These are phyloP conservation scores for Pogostemon cablin DNA, from an alignment of 257 asterid genomes.

Conservation along the genomic window DNA sequence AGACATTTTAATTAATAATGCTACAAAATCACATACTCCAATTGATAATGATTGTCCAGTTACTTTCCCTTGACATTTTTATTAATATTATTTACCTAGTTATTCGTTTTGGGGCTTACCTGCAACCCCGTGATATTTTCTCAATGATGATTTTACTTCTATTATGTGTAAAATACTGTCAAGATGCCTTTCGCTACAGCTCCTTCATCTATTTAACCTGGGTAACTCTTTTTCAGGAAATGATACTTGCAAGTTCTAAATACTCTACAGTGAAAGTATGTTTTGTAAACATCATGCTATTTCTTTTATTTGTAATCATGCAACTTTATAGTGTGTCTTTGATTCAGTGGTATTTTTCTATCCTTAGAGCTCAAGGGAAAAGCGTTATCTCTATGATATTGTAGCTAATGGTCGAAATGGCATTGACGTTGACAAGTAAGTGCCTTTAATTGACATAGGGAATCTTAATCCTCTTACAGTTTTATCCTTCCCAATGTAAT, in stretches of 20 bases:
- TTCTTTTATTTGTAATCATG: conserved; percentile 18
- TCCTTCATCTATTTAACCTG: conserved; percentile 22
- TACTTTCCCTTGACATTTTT: background rate
- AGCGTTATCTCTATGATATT: conserved; percentile 79
- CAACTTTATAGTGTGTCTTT: conserved; percentile 31
- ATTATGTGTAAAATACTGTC: conserved; percentile 12
- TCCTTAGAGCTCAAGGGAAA: conserved; percentile 72
- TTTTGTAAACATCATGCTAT: conserved; percentile 24
- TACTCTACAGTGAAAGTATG: conserved; percentile 53
- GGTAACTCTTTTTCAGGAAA: conserved; percentile 58
- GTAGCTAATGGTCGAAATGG: conserved; percentile 99
- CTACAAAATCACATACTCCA: background rate
- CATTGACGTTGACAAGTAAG: conserved; percentile 97
- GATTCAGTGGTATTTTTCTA: conserved; percentile 37
- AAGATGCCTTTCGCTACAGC: conserved; percentile 6
- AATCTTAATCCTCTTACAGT: conserved; percentile 22
- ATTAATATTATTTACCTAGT: background rate
- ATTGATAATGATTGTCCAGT: conserved; percentile 2
- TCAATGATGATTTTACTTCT: conserved; percentile 4
- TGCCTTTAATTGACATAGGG: conserved; percentile 33
- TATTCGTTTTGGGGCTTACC: conserved; percentile 10
- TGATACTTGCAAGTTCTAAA: conserved; percentile 85
- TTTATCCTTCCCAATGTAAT: background rate
- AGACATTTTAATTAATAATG: background rate
- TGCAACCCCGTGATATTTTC: background rate